Base-by-base conservation (phyloP, 208 protist species). In the Acanthamoeba castellanii region DNA sequence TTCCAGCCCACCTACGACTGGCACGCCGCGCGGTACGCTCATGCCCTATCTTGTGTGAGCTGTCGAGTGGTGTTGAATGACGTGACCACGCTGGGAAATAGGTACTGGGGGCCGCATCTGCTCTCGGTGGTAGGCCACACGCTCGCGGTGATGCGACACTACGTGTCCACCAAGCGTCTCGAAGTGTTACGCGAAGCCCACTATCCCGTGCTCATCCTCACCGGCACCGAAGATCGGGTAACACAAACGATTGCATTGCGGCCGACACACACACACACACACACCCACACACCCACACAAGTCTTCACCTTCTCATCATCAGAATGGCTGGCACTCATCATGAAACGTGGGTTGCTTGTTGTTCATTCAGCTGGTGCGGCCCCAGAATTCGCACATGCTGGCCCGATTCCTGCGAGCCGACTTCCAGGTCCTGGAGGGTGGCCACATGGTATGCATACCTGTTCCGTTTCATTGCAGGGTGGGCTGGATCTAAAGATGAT, bases 221-320 rank as follows among this genome's bases (percentile, higher is more conserved):
- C 70, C 11, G 70, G 70, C 70, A 78, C 70, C 20, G 70, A 78
- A 78, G 70, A 78, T 22, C 70, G 70, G 8, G 70, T 78, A 78
- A 42, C 37, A 42, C 3, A 3, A n/a, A n/a, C n/a, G n/a, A n/a
- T n/a, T n/a, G n/a, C n/a, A n/a, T n/a, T n/a, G n/a, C n/a, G n/a
- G n/a, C 68, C 3, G 16, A 32, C 47, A 52, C 47, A 52, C 47
- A 52, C 47, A 52, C 47, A 52, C 47, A 52, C 47, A 52, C 47
- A 52, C 47, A 52, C 47, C 4, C 47, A 52, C 47, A 52, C 47
- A 52, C 47, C 4, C 50, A 55, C 50, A 55, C 50, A 55, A n/a
- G n/a, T 6, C 50, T 42, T 42, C 37, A 3, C 37, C 37, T 42
- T 42, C 30, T 74, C 66, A n/a, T 74, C 27, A 13, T 16, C 11